Conservation (phyloP, 2,329 filamentous ascomycete genomes). For the Mycosphaerella sp. region DNA sequence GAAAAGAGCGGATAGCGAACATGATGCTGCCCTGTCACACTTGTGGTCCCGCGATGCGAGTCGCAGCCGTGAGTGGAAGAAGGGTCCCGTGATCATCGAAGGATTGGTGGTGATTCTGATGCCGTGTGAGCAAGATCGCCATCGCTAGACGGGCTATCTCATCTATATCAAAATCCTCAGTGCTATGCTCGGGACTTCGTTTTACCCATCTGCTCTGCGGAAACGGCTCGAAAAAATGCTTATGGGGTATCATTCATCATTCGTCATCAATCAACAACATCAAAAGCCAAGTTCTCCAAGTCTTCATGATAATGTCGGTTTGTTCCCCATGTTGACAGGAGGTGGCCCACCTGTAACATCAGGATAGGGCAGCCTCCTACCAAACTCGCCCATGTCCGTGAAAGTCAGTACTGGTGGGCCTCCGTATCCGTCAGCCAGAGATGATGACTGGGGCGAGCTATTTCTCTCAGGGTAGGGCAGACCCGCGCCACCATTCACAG, state of each 20-base stretch:
- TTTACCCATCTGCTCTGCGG: not conserved
- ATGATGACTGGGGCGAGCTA: conserved; percentile 6
- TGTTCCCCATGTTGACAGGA: conserved; percentile 75
- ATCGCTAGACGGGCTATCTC: not conserved
- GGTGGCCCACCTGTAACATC: conserved; percentile 67
- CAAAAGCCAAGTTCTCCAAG: not conserved
- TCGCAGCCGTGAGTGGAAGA: too few relatives aligned
- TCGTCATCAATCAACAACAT: conserved; percentile 1
- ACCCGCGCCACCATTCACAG: conserved; percentile 11
- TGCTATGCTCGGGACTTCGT: not conserved
- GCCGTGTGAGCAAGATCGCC: too few relatives aligned
- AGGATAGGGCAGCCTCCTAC: conserved; percentile 63
- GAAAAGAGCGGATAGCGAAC: too few relatives aligned
- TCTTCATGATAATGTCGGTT: conserved; percentile 49
- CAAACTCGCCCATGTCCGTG: conserved; percentile 32
- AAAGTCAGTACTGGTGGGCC: conserved; percentile 26
- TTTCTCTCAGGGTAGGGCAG: conserved; percentile 25
- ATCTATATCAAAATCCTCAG: not conserved
- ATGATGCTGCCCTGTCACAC: too few relatives aligned
- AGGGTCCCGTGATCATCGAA: too few relatives aligned
- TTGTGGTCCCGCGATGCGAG: too few relatives aligned
- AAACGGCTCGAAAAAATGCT: not conserved
- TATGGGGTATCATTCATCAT: conserved; percentile 9
- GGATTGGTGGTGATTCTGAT: too few relatives aligned
- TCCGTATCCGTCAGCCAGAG: conserved; percentile 6